Evolutionary conservation across 345 rosid species (phyloP).

Genomic region (Murraya paniculata): DNA sequence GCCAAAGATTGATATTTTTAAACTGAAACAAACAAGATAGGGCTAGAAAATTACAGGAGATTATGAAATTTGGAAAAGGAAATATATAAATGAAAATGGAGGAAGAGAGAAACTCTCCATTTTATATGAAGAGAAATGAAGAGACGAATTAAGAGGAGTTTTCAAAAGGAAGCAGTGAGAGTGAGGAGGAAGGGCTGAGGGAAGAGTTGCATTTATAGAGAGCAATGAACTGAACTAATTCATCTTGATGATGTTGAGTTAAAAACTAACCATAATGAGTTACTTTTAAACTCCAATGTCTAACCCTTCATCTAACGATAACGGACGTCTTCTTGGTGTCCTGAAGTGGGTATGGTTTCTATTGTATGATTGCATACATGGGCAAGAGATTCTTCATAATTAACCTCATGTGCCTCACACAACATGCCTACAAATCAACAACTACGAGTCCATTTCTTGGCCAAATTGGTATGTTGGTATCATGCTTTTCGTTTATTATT

Average conservation of each 20-base stretch:
- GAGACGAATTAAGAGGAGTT: neutral
- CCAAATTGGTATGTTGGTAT: too few species aligned
- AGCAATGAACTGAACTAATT: neutral
- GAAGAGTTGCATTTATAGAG: conserved; percentile 33
- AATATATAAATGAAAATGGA: neutral
- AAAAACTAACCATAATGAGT: conserved; percentile 16
- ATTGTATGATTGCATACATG: too few species aligned
- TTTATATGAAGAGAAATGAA: neutral
- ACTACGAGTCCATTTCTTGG: neutral
- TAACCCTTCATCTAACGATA: conserved; percentile 28
- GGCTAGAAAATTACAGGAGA: neutral
- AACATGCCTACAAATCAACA: neutral
- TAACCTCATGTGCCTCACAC: neutral
- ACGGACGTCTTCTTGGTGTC: conserved; percentile 18
- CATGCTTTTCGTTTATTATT: neutral
- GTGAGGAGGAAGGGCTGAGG: neutral
- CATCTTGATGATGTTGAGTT: conserved; percentile 4
- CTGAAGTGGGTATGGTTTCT: neutral
- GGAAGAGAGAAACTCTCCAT: neutral
- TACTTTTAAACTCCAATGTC: conserved; percentile 15
- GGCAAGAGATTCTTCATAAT: neutral
- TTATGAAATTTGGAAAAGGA: neutral
- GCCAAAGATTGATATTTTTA: neutral
- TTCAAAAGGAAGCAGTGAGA: conserved; percentile 1
- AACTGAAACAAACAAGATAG: neutral